These are phyloP conservation scores for Quercus engelmannii DNA, from an alignment of 306 rosid species.

Conservation along the genomic window DNA sequence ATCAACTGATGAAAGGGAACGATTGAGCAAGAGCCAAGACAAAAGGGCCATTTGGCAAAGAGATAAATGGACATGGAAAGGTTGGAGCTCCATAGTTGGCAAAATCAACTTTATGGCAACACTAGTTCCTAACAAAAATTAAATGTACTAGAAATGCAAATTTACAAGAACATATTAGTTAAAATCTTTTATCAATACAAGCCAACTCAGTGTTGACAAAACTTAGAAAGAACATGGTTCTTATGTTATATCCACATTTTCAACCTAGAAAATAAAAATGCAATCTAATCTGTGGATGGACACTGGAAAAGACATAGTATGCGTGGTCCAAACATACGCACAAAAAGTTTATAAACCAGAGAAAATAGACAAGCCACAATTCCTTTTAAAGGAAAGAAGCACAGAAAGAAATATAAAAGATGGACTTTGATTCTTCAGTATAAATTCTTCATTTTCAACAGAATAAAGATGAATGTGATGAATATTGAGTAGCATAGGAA, in stretches of 20 bases:
- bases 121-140: not conserved
- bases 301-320: not conserved
- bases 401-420: not conserved
- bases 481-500: not conserved
- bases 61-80: not conserved
- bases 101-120: not conserved
- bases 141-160: not conserved
- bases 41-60: not conserved
- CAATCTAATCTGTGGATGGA: not conserved
- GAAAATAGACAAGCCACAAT: not conserved
- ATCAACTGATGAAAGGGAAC: not conserved
- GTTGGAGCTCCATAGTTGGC: not conserved
- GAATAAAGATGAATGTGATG: not conserved
- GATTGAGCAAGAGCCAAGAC: not conserved
- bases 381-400: not conserved
- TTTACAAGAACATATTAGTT: not conserved
- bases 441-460: not conserved
- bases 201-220: not conserved
- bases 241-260: not conserved
- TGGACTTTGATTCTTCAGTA: not conserved
- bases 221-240: not conserved
- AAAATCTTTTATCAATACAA: not conserved
- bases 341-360: not conserved
- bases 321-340: not conserved
- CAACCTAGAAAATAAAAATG: not conserved